Conservation (phyloP, 2,329 filamentous ascomycete genomes). For the Fusarium bactridioides region DNA sequence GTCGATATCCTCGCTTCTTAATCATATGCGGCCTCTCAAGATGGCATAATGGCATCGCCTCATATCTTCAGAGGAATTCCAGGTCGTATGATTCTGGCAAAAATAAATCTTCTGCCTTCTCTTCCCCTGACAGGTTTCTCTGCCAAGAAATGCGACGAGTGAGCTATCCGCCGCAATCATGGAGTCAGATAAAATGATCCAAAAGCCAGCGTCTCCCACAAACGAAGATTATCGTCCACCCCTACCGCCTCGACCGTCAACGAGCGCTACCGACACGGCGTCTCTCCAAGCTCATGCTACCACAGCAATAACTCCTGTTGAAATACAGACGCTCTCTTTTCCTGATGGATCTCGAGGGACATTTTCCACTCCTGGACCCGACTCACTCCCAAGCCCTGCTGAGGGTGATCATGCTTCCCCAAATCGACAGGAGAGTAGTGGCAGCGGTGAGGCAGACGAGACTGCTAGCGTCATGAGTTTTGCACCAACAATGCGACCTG, state of each 20-base stretch:
- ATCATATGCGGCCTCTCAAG: constrained; percentile 37
- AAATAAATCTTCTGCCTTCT: background rate
- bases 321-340: constrained; percentile 79
- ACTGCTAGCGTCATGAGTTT: constrained; percentile 72
- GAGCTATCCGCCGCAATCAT: constrained; percentile 21
- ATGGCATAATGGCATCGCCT: constrained; percentile 44
- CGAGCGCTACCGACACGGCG: constrained; percentile 49
- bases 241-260: constrained; percentile 60
- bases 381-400: constrained; percentile 48
- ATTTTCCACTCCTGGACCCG: constrained; percentile 56
- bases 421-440: constrained; percentile 41
- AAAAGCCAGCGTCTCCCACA: constrained; percentile 37
- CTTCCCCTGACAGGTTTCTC: constrained; percentile 1
- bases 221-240: constrained; percentile 61
- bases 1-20: background rate
- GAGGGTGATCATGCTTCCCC: constrained; percentile 54
- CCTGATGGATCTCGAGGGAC: constrained; percentile 74
- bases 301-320: constrained; percentile 83
- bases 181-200: constrained; percentile 40
- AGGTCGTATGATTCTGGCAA: constrained; percentile 24
- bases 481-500: constrained; percentile 67
- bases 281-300: constrained; percentile 72
- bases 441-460: constrained; percentile 64
- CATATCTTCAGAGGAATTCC: constrained; percentile 3
- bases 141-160: constrained; percentile 41